Base-by-base conservation (phyloP, 306 rosid genomes). In the Castanospermum australe region DNA sequence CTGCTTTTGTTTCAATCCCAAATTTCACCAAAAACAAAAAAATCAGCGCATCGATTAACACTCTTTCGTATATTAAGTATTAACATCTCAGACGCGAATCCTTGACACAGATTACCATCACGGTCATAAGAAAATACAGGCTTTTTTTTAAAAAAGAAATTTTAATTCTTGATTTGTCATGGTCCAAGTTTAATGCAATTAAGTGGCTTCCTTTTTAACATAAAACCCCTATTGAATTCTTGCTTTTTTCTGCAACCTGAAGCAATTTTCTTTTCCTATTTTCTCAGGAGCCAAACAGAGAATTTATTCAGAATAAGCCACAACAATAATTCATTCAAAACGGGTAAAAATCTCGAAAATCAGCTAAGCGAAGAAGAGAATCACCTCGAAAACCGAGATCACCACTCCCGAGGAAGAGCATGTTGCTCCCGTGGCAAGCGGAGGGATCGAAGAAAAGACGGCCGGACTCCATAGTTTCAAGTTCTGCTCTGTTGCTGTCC, bases 361-460 rank as follows among this genome's bases (percentile, higher is more conserved):
- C 32, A 30, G 10, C 4, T 17, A 17, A 41, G 36, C 17, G 17
- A 35, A 22, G 3, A 36, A 30, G 28, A 20, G 14, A 71, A 60
- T 79, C 24, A 94, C 95, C 99, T 83, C 89, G 92, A 81, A 87
- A 93, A 79, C 82, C 52, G 14, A 86, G 78, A 73, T 95, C 96
- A 62, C 85, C 81, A 69, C 77, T 88, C 20, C 98, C 92, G 18
- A 93, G 97, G 87, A 82, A 93, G 80, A 95, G 79, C 98, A 88
- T 88, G 83, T 90, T 90, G 87, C 88, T 91, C 79, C 91, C 92
- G 5, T 87, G 89, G 79, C 84, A 84, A 63, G 86, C 80, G 11
- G 88, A 65, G 30, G 80, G 77, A 47, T 93, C 93, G 48, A 91
- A 92, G 87, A 86, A 88, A 89, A 93, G 78, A 61, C 88, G 87